Evolutionary conservation across 1,284 basidiomycete species (phyloP), one percentile per base, ranked within the genome.

Genomic region (Apiotrichum domesticum): DNA sequence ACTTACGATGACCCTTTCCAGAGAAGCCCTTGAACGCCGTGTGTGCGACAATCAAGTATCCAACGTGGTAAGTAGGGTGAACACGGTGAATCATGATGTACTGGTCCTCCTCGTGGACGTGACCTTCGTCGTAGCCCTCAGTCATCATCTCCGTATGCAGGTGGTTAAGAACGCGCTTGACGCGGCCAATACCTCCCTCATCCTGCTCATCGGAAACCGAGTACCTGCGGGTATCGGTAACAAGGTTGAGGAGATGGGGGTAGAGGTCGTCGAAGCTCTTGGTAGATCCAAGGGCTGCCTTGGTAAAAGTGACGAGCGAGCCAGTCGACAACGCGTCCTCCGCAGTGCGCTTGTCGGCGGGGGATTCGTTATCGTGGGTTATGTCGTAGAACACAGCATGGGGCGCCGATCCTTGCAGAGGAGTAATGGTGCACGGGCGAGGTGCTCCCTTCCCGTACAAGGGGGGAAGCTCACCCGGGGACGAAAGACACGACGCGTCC

Each of bases 261-360:
- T 96, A 96, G n/a, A 97, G 77, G 67, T 97, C 93, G 70, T 97
- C 93, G 68, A 94, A 95, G 37, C 93, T 93, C 75, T 96, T 95
- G 64, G 91, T 91, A 6, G 90, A 93, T 1, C 92, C 93, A 48
- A 89, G 83, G 5, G 88, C 93, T 14, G 85, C 88, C 69, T 84
- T 85, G 47, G 87, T 87, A 77, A 96, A 96, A 0, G 91, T 84
- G 14, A 88, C 87, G 13, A 97, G 80, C 8, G 90, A 88, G 5
- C 89, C 93, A 0, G 90, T 92, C 5, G 90, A 87, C n/a, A 97
- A 82, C 0, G 91, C 87, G 71, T 97, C 91, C 73, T 95, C 90
- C 6, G 92, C 90, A 1, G 89, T 88, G 41, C 91, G 85, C 74
- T 95, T 96, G 76, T 89, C 83, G 9, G 86, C 75, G 1, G 87